Conservation (phyloP, 2,329 filamentous ascomycete genomes). For the Leptographium procerum region DNA sequence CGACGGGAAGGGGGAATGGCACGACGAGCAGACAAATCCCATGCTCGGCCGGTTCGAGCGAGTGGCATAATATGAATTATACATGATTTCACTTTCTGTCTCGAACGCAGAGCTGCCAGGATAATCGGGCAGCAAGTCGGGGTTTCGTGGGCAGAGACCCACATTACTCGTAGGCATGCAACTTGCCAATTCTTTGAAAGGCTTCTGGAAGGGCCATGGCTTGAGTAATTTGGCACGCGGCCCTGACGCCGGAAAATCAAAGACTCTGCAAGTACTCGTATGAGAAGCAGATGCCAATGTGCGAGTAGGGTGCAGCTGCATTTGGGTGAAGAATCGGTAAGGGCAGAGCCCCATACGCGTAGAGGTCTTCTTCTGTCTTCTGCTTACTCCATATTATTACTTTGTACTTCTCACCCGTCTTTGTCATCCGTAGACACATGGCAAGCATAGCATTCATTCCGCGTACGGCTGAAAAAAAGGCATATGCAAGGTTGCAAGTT, state of each 20-base stretch:
- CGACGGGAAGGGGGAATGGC: not conserved
- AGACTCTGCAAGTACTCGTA: not conserved
- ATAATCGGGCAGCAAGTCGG: not conserved
- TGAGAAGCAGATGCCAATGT: not conserved
- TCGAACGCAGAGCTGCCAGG: not conserved
- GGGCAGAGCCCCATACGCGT: not conserved
- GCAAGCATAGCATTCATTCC: too few species aligned
- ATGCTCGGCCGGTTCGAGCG: not conserved
- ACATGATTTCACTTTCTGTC: too few species aligned
- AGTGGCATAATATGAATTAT: too few species aligned
- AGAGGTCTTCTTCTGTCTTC: not conserved
- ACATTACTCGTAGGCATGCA: not conserved
- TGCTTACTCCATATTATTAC: not conserved
- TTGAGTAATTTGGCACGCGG: not conserved
- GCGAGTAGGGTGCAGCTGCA: not conserved
- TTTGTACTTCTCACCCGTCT: too few species aligned
- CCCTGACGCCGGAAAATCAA: not conserved
- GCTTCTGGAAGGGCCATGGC: not conserved
- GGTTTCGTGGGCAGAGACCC: not conserved
- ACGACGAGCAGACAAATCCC: not conserved
- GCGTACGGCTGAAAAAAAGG: too few species aligned
- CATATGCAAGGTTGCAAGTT: not conserved
- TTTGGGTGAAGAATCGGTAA: not conserved
- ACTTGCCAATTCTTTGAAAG: not conserved
- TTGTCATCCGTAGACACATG: too few species aligned